A percentile compares a stretch with the other conserved stretches of the same genome.
phyloP scores from a whole-genome alignment of 2,329 filamentous ascomycete species.

The Trichoderma endophyticum region DNA sequence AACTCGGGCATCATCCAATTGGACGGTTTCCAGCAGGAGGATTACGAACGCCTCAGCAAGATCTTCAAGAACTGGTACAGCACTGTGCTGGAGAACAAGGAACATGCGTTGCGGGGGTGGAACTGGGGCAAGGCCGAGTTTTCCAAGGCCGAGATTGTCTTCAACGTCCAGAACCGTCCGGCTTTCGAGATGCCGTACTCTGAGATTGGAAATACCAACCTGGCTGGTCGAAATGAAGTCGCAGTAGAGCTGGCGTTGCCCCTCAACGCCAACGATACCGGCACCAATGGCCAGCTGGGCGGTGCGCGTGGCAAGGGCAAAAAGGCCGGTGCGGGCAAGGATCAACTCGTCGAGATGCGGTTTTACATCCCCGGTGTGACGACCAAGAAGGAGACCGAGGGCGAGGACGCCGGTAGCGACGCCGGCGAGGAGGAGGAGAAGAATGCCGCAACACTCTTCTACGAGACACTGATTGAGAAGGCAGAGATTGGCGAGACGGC shows the following conservation, averaged over 20 bases:
- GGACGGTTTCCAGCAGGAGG: constrained; percentile 92
- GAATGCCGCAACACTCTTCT: constrained; percentile 95
- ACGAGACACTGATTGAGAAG: constrained; percentile 96
- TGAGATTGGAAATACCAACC: constrained; percentile 95
- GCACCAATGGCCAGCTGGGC: constrained; percentile 69
- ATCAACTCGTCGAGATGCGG: constrained; percentile 96
- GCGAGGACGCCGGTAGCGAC: constrained; percentile 68
- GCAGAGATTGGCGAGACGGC: constrained; percentile 98
- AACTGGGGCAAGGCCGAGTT: constrained; percentile 99
- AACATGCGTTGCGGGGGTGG: constrained; percentile 94
- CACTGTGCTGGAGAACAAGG: constrained; percentile 84
- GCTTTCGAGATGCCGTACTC: constrained; percentile 97
- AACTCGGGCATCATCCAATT: constrained; percentile 85
- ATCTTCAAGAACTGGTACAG: constrained; percentile 99
- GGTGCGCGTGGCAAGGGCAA: constrained; percentile 75
- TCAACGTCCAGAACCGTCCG: constrained; percentile 95
- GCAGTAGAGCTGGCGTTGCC: constrained; percentile 88
- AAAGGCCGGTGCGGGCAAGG: constrained; percentile 82
- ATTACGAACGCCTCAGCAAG: constrained; percentile 85
- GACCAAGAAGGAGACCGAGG: constrained; percentile 66
- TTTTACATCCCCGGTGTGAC: constrained; percentile 96
- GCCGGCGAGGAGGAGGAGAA: constrained; percentile 64
- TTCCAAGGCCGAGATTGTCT: constrained; percentile 87
- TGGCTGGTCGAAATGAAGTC: constrained; percentile 96
- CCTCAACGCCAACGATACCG: constrained; percentile 66